Evolutionary conservation across 2,329 filamentous ascomycete species (phyloP).

Genomic region (Zelopaecilomyces penicillatus): DNA sequence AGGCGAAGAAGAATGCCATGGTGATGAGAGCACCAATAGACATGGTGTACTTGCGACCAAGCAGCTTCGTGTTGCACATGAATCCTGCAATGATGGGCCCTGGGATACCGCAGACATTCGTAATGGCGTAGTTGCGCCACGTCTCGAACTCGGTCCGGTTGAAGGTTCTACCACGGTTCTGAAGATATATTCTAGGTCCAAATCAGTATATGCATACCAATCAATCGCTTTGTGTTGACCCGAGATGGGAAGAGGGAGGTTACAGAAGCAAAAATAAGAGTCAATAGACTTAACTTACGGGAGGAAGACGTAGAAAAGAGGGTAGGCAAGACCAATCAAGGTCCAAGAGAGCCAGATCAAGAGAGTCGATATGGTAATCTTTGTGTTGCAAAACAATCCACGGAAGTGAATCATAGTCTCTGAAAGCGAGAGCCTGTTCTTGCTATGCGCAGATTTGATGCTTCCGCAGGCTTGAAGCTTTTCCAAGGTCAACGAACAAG

Average conservation of each 20-base stretch:
- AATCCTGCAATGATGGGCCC: constrained; percentile 61
- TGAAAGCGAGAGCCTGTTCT: constrained; percentile 21
- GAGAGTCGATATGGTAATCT: constrained; percentile 51
- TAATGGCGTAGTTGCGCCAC: constrained; percentile 67
- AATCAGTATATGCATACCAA: constrained; percentile 1
- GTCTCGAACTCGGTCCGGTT: constrained; percentile 46
- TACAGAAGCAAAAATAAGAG: not conserved
- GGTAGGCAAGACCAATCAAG: constrained; percentile 63
- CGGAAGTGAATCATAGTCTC: constrained; percentile 45
- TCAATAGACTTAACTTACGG: constrained; percentile 30
- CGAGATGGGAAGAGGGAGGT: not conserved
- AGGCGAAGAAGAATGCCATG: constrained; percentile 66
- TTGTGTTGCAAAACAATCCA: constrained; percentile 55
- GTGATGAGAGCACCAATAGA: constrained; percentile 57
- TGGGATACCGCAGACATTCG: constrained; percentile 58
- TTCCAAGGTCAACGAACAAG: constrained; percentile 34
- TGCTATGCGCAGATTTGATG: constrained; percentile 28
- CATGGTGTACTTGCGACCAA: constrained; percentile 59
- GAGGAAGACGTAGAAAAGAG: constrained; percentile 68
- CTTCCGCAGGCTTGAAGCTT: constrained; percentile 38
- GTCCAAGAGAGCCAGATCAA: constrained; percentile 64
- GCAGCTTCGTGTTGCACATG: constrained; percentile 50
- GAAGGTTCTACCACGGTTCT: constrained; percentile 48
- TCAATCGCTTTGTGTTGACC: not conserved
- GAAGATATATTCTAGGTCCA: constrained; percentile 43